phyloP scores from a whole-genome alignment of 345 rosid species.

The Cochlearia excelsa region DNA sequence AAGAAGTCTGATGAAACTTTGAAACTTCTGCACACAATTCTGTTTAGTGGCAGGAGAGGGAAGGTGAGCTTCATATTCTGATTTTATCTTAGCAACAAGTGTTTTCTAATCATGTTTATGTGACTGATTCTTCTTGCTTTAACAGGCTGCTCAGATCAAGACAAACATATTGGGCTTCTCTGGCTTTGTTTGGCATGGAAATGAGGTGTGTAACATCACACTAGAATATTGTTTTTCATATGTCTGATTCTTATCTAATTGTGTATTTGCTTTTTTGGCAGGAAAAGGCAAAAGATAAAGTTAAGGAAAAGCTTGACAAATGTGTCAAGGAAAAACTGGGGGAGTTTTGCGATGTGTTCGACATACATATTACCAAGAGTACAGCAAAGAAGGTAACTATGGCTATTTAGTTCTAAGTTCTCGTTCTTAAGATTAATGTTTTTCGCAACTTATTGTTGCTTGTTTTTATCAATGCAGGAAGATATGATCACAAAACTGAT shows the following conservation, averaged over 20 bases:
- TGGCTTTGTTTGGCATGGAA: constrained; percentile 92
- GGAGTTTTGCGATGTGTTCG: constrained; percentile 81
- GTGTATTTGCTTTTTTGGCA: constrained; percentile 41
- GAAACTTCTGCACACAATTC: constrained; percentile 69
- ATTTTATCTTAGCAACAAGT: constrained; percentile 21
- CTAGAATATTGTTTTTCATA: constrained; percentile 3
- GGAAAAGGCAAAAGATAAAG: constrained; percentile 77
- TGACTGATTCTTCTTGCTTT: constrained; percentile 34
- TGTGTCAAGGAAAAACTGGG: constrained; percentile 74
- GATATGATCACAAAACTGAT: constrained; percentile 62
- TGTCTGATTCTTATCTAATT: constrained; percentile 8
- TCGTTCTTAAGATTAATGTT: constrained; percentile 14
- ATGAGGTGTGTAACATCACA: constrained; percentile 57
- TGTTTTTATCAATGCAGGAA: constrained; percentile 57
- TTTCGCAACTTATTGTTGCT: constrained; percentile 14
- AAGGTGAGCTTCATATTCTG: too few relatives aligned
- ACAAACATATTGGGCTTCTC: constrained; percentile 77
- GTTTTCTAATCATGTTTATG: constrained; percentile 14
- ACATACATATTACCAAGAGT: constrained; percentile 58
- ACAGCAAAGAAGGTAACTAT: constrained; percentile 68
- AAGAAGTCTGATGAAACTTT: constrained; percentile 74
- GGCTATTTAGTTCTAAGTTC: neutral
- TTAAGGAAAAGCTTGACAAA: constrained; percentile 86
- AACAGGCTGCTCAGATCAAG: constrained; percentile 86
- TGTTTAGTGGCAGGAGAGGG: constrained; percentile 81